Conservation (phyloP, 2,329 filamentous ascomycete species). For the Pseudomassariella vexata region DNA sequence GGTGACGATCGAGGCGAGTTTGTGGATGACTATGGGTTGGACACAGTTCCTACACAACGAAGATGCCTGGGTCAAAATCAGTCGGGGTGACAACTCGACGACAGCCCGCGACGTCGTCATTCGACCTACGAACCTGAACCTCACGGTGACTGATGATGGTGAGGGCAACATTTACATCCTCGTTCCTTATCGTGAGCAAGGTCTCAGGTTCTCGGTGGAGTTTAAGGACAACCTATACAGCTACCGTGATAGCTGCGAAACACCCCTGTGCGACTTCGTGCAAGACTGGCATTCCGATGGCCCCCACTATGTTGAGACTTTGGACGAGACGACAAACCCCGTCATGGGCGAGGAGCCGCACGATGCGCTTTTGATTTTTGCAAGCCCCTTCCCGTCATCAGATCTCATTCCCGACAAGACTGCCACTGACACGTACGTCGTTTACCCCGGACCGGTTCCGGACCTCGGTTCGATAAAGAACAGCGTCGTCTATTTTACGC, state of each 20-base stretch:
- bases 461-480: slow-evolving; percentile 11
- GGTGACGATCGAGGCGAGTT: slow-evolving; percentile 23
- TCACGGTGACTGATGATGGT: slow-evolving; percentile 13
- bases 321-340: slow-evolving; percentile 10
- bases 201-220: slow-evolving; percentile 25
- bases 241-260: slow-evolving; percentile 13
- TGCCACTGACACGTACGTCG: slow-evolving; percentile 11
- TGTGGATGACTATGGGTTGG: slow-evolving; percentile 28
- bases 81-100: slow-evolving; percentile 10
- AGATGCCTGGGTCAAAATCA: slow-evolving; percentile 20
- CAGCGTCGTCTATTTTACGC: slow-evolving; percentile 17
- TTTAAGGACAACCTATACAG: slow-evolving; percentile 23
- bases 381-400: slow-evolving; percentile 18
- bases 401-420: slow-evolving; percentile 13
- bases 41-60: slow-evolving; percentile 22
- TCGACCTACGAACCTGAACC: slow-evolving; percentile 19
- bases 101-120: slow-evolving; percentile 19
- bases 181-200: slow-evolving; percentile 19
- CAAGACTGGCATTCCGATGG: slow-evolving; percentile 11
- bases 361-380: slow-evolving; percentile 24
- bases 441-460: slow-evolving; percentile 17
- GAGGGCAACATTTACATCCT: slow-evolving; percentile 16
- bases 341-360: slow-evolving; percentile 21
- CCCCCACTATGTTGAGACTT: slow-evolving; percentile 11
- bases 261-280: slow-evolving; percentile 3